Evolutionary conservation across 2,329 filamentous ascomycete genomes (phyloP).

Genomic region (Leptosphaerulina australis): DNA sequence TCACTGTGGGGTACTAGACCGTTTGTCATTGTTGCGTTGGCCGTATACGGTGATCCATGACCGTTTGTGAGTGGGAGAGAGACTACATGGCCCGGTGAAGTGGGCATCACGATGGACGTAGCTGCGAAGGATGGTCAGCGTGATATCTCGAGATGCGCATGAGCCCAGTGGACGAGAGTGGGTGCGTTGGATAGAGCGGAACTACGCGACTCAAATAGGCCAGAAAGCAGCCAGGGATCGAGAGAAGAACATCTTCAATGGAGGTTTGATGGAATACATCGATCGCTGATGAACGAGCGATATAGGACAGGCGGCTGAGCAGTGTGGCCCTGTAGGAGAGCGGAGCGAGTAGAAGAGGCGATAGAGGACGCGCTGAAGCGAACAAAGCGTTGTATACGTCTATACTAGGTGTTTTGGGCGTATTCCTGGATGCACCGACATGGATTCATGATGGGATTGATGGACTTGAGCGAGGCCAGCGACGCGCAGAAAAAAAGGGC

Average conservation of each 20-base stretch:
- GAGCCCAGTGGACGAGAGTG: slow-evolving; percentile 43
- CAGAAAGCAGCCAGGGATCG: slow-evolving; percentile 40
- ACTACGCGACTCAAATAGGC: slow-evolving; percentile 53
- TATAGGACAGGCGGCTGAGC: slow-evolving; percentile 33
- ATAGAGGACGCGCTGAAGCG: slow-evolving; percentile 22
- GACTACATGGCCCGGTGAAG: slow-evolving; percentile 67
- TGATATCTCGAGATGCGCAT: slow-evolving; percentile 41
- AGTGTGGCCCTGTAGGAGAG: slow-evolving; percentile 29
- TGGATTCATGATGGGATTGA: slow-evolving; percentile 43
- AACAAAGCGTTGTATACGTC: slow-evolving; percentile 20
- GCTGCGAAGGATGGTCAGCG: slow-evolving; percentile 57
- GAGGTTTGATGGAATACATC: slow-evolving; percentile 50
- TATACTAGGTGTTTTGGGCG: slow-evolving; percentile 24
- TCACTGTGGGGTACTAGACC: slow-evolving; percentile 66
- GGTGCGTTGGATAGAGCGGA: slow-evolving; percentile 44
- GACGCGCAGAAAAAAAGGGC: slow-evolving; percentile 22
- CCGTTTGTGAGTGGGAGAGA: slow-evolving; percentile 71
- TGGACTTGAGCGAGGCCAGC: slow-evolving; percentile 41
- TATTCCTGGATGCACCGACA: slow-evolving; percentile 39
- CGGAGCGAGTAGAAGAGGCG: slow-evolving; percentile 21
- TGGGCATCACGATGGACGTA: slow-evolving; percentile 67
- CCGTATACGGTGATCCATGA: slow-evolving; percentile 63
- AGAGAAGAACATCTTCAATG: slow-evolving; percentile 36
- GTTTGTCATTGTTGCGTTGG: slow-evolving; percentile 52
- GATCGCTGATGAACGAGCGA: slow-evolving; percentile 42